A percentile compares a stretch with the other conserved stretches of the same genome.
Evolutionary conservation across 306 rosid species (phyloP).

Genomic region (Senna tora): DNA sequence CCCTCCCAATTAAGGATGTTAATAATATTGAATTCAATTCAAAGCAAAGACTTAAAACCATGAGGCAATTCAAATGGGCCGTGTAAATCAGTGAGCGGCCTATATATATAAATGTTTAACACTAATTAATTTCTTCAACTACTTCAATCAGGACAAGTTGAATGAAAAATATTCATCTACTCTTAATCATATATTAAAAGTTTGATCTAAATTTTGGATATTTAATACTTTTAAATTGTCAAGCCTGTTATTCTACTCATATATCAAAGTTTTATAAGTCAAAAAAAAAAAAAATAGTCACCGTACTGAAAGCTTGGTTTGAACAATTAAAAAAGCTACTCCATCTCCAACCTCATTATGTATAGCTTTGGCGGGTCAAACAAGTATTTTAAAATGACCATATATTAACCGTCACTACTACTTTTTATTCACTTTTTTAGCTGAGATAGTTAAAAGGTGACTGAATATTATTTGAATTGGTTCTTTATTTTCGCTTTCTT

Average conservation of each 20-base stretch:
- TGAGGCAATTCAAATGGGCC: slow-evolving; percentile 27
- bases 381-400: not conserved
- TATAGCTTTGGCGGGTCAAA: slow-evolving; percentile 1
- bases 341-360: too few species aligned
- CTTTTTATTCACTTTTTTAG: slow-evolving; percentile 26
- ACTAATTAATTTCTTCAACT: not conserved
- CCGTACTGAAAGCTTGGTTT: too few species aligned
- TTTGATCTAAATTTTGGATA: too few species aligned
- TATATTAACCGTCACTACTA: slow-evolving; percentile 25
- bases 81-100: slow-evolving; percentile 50
- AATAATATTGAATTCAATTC: not conserved
- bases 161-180: too few species aligned
- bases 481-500: slow-evolving; percentile 21
- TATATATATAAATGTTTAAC: not conserved
- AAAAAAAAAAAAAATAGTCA: too few species aligned
- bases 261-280: too few species aligned
- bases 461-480: not conserved
- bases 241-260: too few species aligned
- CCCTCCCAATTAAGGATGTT: not conserved
- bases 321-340: too few species aligned
- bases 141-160: too few species aligned
- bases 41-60: slow-evolving; percentile 29
- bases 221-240: too few species aligned
- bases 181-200: too few species aligned
- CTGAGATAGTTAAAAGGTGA: slow-evolving; percentile 13